Conservation (phyloP, 2,329 filamentous ascomycete genomes). For the Paracamarosporium sp. region DNA sequence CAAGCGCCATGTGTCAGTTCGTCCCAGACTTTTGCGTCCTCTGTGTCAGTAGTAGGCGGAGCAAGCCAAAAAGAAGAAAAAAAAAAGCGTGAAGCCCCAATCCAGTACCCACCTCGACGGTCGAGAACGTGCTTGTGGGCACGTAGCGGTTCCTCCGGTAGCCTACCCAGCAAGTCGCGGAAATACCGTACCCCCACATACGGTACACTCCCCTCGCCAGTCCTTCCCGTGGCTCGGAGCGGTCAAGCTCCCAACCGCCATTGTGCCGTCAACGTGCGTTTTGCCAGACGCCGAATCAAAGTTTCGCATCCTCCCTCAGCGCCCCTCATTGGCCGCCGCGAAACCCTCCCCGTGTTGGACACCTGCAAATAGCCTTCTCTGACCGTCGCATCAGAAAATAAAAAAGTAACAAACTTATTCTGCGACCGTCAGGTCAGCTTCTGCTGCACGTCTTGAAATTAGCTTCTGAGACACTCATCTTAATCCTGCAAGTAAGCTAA, state of each 20-base stretch:
- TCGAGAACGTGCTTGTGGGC: background rate
- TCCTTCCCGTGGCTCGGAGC: background rate
- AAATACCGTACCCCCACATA: background rate
- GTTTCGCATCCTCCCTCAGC: too few species aligned
- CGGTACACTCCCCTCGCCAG: background rate
- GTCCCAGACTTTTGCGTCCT: background rate
- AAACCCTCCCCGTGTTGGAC: too few species aligned
- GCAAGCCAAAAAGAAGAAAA: too few species aligned
- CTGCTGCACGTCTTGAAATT: too few species aligned
- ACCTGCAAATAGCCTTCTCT: too few species aligned
- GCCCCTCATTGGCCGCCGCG: background rate
- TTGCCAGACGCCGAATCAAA: background rate
- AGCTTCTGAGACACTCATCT: background rate
- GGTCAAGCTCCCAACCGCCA: background rate
- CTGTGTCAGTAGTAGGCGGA: constrained; percentile 1
- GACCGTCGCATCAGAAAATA: background rate
- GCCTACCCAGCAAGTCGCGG: too few species aligned
- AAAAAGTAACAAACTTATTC: too few species aligned
- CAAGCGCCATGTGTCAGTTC: background rate
- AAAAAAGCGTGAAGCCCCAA: background rate
- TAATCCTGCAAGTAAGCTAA: background rate
- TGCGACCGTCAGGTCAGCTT: too few species aligned
- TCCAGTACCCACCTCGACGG: background rate
- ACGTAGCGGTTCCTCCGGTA: background rate
- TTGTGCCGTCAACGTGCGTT: constrained; percentile 1